Evolutionary conservation across 306 rosid genomes (phyloP).

Genomic region (Lupinus albus): DNA sequence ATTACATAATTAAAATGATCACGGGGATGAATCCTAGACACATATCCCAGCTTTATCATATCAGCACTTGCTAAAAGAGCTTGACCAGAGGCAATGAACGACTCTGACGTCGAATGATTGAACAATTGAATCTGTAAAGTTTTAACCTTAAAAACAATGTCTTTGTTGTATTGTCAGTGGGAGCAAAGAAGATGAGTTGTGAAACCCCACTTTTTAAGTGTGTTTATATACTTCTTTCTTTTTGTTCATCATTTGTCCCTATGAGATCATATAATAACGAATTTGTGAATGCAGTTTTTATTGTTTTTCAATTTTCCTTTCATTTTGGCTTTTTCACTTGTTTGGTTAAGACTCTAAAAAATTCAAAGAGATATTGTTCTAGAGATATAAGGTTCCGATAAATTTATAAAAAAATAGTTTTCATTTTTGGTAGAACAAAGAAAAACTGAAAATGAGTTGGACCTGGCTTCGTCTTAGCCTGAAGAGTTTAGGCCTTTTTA

Average conservation of each 20-base stretch:
- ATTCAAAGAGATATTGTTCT: no score
- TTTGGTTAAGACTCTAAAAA: no score
- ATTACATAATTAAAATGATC: slow-evolving; percentile 92
- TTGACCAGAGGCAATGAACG: slow-evolving; percentile 86
- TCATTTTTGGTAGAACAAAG: no score
- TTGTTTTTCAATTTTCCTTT: not conserved
- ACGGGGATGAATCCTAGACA: slow-evolving; percentile 92
- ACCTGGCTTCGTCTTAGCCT: no score
- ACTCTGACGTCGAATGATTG: slow-evolving; percentile 68
- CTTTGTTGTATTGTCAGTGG: no score
- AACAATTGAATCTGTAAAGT: slow-evolving; percentile 38
- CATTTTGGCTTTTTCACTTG: not conserved
- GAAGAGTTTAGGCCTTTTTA: no score
- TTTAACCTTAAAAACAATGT: not conserved
- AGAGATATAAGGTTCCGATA: no score
- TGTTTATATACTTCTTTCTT: not conserved
- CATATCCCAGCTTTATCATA: slow-evolving; percentile 92
- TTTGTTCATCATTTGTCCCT: not conserved
- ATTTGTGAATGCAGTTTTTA: not conserved
- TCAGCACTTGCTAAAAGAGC: slow-evolving; percentile 83
- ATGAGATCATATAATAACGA: not conserved
- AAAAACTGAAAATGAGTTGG: no score
- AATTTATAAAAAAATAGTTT: no score
- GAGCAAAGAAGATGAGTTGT: not conserved
- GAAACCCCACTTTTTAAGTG: slow-evolving; percentile 17